Percentiles rank a stretch among this genome's conserved stretches.
phyloP scores from a whole-genome alignment of 441 rosid genomes.

The Gossypium lobatum region DNA sequence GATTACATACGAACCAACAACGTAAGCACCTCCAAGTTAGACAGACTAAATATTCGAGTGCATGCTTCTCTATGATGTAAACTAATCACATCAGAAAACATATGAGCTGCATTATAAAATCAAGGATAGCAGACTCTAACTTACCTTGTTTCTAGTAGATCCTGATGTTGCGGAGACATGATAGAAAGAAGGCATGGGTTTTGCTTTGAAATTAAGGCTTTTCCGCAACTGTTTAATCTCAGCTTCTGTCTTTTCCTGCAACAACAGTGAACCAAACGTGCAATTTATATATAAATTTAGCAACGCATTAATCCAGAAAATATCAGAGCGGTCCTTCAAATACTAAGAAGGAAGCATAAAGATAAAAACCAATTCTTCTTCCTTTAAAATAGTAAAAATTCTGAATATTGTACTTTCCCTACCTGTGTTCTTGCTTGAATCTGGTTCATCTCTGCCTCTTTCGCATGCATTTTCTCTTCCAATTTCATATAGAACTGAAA shows the following conservation, averaged over 20 bases:
- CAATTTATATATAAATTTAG: not conserved
- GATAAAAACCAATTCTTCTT: not conserved
- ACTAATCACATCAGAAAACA: slow-evolving; percentile 5
- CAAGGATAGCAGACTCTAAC: not conserved
- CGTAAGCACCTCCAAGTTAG: not conserved
- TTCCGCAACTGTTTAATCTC: slow-evolving; percentile 59
- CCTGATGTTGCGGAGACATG: slow-evolving; percentile 21
- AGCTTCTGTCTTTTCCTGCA: slow-evolving; percentile 56
- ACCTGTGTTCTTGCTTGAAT: slow-evolving; percentile 68
- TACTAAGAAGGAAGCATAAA: not conserved
- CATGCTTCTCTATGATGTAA: not conserved
- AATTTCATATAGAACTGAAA: slow-evolving; percentile 61
- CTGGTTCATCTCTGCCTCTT: slow-evolving; percentile 58
- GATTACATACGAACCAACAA: not conserved
- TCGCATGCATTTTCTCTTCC: slow-evolving; percentile 73
- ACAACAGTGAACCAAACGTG: slow-evolving; percentile 15
- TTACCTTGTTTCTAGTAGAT: slow-evolving; percentile 55
- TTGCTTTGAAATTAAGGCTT: slow-evolving; percentile 80
- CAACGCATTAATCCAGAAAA: not conserved
- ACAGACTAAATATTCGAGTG: not conserved
- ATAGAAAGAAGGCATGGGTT: slow-evolving; percentile 86
- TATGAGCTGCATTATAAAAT: not conserved
- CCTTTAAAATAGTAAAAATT: not conserved
- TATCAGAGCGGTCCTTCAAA: not conserved
- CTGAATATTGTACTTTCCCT: slow-evolving; percentile 6